Conservation (phyloP, 768 basidiomycete species). For the Russula brevipes region DNA sequence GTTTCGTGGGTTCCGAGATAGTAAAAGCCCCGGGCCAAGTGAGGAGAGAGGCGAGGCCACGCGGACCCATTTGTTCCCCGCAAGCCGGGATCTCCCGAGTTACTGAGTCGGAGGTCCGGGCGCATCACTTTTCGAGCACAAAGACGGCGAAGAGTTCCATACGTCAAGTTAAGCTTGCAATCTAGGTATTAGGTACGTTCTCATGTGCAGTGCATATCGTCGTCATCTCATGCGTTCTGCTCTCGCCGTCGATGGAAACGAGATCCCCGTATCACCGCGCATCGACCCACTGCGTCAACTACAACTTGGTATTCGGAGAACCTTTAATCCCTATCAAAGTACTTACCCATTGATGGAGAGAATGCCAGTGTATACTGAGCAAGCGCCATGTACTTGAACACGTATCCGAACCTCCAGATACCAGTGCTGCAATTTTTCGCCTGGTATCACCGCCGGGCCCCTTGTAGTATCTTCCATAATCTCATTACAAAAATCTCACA, state of each 20-base stretch:
- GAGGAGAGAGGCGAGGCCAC: neutral
- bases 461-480: neutral
- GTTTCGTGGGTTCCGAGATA: no score
- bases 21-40: no score
- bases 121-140: neutral
- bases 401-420: neutral
- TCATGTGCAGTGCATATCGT: neutral
- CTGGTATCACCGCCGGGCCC: slow-evolving; percentile 50
- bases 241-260: slow-evolving; percentile 38
- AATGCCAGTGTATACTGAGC: slow-evolving; percentile 44
- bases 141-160: slow-evolving; percentile 1
- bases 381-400: neutral
- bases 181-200: slow-evolving; percentile 12
- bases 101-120: neutral
- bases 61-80: neutral
- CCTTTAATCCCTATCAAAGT: slow-evolving; percentile 29
- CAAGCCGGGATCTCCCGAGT: no score
- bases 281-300: slow-evolving; percentile 36
- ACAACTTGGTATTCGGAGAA: neutral
- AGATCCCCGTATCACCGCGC: slow-evolving; percentile 51
- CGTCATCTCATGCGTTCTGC: neutral
- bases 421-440: slow-evolving; percentile 24
- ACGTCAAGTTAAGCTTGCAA: slow-evolving; percentile 13
- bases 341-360: slow-evolving; percentile 58
- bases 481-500: slow-evolving; percentile 28